phyloP scores from a whole-genome alignment of 306 rosid genomes.

The Luffa acutangula region DNA sequence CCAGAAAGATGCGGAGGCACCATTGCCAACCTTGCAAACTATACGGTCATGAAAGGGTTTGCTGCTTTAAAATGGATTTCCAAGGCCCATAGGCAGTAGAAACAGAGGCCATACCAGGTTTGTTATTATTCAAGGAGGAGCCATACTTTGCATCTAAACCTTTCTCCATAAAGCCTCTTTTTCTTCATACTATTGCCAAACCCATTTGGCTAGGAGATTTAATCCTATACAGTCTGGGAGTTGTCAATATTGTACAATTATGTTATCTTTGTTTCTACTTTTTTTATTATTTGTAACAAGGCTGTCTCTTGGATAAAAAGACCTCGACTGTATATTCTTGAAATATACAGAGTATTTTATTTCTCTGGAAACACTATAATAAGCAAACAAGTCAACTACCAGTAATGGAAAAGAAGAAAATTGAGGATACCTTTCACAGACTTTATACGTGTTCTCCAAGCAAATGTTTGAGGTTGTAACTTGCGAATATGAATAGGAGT shows the following conservation, averaged over 20 bases:
- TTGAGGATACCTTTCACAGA: slow-evolving; percentile 48
- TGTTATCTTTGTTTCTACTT: background rate
- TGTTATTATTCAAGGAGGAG: too few species aligned
- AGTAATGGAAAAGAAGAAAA: background rate
- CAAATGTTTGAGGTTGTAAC: slow-evolving; percentile 38
- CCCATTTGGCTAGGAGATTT: too few species aligned
- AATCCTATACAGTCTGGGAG: background rate
- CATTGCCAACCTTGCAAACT: too few species aligned
- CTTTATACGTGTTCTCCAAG: slow-evolving; percentile 65
- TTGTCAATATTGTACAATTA: background rate
- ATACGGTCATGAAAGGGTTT: too few species aligned
- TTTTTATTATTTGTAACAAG: background rate
- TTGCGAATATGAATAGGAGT: slow-evolving; percentile 42
- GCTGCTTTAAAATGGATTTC: too few species aligned
- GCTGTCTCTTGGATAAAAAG: background rate
- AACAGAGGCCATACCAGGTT: too few species aligned
- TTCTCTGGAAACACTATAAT: background rate
- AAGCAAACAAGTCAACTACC: background rate
- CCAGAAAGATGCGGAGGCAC: too few species aligned
- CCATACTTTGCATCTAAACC: too few species aligned
- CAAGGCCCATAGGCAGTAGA: too few species aligned
- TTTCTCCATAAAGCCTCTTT: too few species aligned
- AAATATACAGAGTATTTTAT: background rate
- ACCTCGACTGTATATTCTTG: background rate
- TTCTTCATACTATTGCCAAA: too few species aligned